Base-by-base conservation (phyloP, 495 filamentous ascomycete genomes). In the Lepidopterella palustris region DNA sequence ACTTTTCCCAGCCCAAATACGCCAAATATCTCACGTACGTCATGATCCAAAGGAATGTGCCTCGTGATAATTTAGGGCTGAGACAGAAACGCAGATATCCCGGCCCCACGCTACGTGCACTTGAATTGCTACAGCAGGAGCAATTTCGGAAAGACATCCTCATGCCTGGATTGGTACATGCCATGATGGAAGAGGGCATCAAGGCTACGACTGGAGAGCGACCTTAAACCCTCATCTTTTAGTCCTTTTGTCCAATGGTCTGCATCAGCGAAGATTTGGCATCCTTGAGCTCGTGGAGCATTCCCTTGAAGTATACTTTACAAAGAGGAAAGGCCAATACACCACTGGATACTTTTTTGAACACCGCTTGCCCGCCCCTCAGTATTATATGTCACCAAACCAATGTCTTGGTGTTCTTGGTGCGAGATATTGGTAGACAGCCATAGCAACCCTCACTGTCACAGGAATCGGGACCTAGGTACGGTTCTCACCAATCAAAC, bases 1-100 rank as follows among this genome's bases (percentile, higher is more conserved):
- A 96, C 79, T 96, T 85, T 81, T 80, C 80, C 57, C 81, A 82
- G 10, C 89, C 89, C n/a, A 83, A 89, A 56, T 96, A 95, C 67
- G 75, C 86, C 56, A 88, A 87, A 62, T 95, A 88, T 69, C 73
- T 96, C 45, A 86, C 62, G 71, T 76, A 66, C 47, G 54, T 57
- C 56, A 23, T 77, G 10, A 39, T 23, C n/a, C 9, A 42, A 42
- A 42, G 35, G 18, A 6, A 35, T 13, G 31, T 35, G 31, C 13
- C 18, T 2, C 35, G 35, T 55, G 45, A 23, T 50, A 25, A 50
- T 27, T 50, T n/a, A n/a, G n/a, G n/a, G n/a, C n/a, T n/a, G 47
- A 50, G 23, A 15, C 47, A 25, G 47, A 25, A 13, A 50, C 0
- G 54, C 53, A 75, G 73, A 54, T 90, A 90, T 66, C 91, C 91